Conservation (phyloP, 768 basidiomycete species). For the Calocybe gangraenosa region DNA sequence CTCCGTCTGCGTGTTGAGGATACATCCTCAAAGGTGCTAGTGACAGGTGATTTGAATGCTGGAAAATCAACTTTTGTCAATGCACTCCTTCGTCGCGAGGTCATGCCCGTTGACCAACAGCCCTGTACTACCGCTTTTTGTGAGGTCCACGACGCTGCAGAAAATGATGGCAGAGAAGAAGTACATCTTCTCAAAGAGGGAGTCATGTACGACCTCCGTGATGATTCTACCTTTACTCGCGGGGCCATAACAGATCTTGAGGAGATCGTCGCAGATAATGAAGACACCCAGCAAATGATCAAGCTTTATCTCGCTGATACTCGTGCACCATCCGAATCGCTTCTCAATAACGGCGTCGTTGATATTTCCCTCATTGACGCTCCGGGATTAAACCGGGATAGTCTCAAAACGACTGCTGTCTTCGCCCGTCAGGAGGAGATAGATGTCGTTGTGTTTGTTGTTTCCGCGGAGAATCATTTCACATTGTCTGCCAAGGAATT, state of each 20-base stretch:
- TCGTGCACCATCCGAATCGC: conserved; percentile 72
- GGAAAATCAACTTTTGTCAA: conserved; percentile 99
- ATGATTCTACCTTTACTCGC: conserved; percentile 75
- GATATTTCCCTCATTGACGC: conserved; percentile 99
- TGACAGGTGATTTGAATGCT: conserved; percentile 97
- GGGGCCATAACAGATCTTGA: conserved; percentile 70
- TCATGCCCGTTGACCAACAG: conserved; percentile 98
- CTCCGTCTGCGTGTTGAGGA: conserved; percentile 86
- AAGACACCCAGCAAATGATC: conserved; percentile 67
- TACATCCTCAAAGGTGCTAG: conserved; percentile 91
- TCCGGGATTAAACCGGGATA: conserved; percentile 95
- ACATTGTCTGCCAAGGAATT: conserved; percentile 95
- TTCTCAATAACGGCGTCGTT: conserved; percentile 92
- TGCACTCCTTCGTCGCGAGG: conserved; percentile 81
- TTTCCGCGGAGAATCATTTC: conserved; percentile 98
- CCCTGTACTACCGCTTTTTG: conserved; percentile 97
- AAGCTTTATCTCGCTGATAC: conserved; percentile 89
- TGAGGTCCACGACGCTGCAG: conserved; percentile 89
- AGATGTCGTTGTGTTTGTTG: conserved; percentile 97
- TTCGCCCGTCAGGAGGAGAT: conserved; percentile 98
- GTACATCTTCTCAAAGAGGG: conserved; percentile 78
- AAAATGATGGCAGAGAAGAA: conserved; percentile 78
- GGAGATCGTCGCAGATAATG: conserved; percentile 71
- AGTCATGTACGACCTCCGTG: conserved; percentile 58
- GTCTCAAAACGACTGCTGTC: conserved; percentile 88